A percentile compares a stretch with the other conserved stretches of the same genome.
These are phyloP conservation scores for Cadophora gregata DNA, from an alignment of 2,329 filamentous ascomycete species.

Conservation along the genomic window DNA sequence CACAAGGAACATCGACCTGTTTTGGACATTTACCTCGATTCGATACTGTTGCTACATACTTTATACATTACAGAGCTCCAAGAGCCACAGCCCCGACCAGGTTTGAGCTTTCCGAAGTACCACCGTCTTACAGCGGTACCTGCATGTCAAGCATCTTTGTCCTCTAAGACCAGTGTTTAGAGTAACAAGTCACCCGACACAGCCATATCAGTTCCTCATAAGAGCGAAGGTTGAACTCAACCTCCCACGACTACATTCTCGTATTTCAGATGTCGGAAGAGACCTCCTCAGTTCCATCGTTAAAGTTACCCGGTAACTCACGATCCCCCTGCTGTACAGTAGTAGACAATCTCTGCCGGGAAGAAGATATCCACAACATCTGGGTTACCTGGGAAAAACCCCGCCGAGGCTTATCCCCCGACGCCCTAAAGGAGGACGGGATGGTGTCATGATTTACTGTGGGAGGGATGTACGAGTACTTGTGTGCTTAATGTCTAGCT, in stretches of 20 bases:
- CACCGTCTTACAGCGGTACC: neutral
- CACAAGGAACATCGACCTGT: too few relatives aligned
- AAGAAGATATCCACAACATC: neutral
- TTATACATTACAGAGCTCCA: neutral
- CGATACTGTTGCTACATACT: too few relatives aligned
- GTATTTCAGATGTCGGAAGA: neutral
- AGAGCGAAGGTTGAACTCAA: too few relatives aligned
- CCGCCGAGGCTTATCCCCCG: neutral
- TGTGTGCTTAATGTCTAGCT: neutral
- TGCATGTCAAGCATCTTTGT: neutral
- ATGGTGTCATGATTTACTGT: neutral
- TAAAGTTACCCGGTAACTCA: neutral
- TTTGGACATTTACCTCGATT: too few relatives aligned
- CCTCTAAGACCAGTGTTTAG: neutral
- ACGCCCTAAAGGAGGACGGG: neutral
- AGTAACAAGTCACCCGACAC: neutral
- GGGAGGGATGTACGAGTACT: neutral
- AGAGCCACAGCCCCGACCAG: neutral
- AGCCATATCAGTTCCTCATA: too few relatives aligned
- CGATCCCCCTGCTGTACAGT: neutral
- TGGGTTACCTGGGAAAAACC: conserved; percentile 3
- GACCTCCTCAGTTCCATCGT: neutral
- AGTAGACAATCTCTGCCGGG: neutral
- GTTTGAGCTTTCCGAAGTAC: neutral
- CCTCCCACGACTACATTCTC: neutral